Evolutionary conservation across 345 rosid genomes (phyloP), one percentile per base, ranked within the genome.

Genomic region (Populus davidiana): DNA sequence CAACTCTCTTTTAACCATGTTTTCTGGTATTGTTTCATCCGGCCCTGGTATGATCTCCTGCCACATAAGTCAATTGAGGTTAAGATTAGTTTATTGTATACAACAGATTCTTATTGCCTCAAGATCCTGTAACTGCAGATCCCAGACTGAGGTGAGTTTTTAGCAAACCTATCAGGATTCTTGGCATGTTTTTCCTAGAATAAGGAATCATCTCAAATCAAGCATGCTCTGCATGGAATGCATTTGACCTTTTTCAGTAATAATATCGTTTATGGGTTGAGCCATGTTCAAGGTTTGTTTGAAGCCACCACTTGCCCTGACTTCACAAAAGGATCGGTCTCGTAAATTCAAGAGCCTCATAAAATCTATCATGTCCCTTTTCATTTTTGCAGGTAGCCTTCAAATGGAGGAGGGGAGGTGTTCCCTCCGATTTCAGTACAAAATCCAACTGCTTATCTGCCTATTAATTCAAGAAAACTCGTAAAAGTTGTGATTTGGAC

Each of bases 11-110:
- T 79, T 79, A 14, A 85, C 82, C 83, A 83, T 83, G 64, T 75
- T 77, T 73, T 86, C 87, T 29, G 93, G 87, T 10, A 16, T 78
- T 77, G 85, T 81, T 71, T 86, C 89, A 23, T 86, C 85, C 2
- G 91, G 89, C 68, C 90, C 93, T 3, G 81, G 43, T 68, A 87
- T 79, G 78, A 90, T 81, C 79, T 90, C 91, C 91, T 88, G 76
- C 69, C 39, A 68, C n/a, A 69, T 49, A 73, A 59, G 29, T 35
- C 6, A 72, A 47, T 54, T 41, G 67, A 25, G 33, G 5, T 52
- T 70, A 36, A 31, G 71, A 25, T 44, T 29, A 70, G 50, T 25
- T 6, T 36, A 35, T 35, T 59, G 39, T 44, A 11, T 25, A 29
- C 17, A 52, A 63, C 59, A 14, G 10, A 11, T 69, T 41, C 2